Base-by-base conservation (phyloP, 106 monocot species). In the Xerophyta viscosa region DNA sequence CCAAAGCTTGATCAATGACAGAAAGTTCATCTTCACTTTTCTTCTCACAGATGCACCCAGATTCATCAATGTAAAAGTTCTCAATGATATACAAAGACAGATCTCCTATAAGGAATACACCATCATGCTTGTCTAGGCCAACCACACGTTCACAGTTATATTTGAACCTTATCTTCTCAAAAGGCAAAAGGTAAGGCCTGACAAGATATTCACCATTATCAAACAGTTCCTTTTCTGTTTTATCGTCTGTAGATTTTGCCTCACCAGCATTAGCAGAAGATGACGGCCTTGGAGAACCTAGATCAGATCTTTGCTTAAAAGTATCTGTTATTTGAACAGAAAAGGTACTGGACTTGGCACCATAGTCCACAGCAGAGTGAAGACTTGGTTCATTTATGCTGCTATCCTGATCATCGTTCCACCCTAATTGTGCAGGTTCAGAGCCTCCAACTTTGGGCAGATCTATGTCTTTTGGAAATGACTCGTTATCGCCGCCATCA, bases 61-160 rank as follows among this genome's bases (percentile, higher is more conserved):
- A 77, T 28, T 90, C 90, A 74, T 98, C 86, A 58, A 98, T 86
- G 64, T 79, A 98, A 42, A 90, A 98, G 69, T 98, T 98, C 48
- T 98, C 98, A 56, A 98, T 98, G 26, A 98, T 73, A 64, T 98
- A 98, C 23, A 98, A 67, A 31, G 79, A 83, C 20, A 82, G 65
- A 45, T 90, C 82, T 20, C 98, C 98, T 28, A 98, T 90, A 59
- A 98, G 79, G 69, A 98, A 98, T 71, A 98, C 86, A 41, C 98
- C 98, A 59, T 98, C 98, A 65, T 98, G 98, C 58, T 98, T 98
- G 65, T 98, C 98, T 27, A 98, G 65, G 39, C 98, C 98, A 20
- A 86, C 86, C 56, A 98, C 98, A 58, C 98, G 81, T 65, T 98
- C 98, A 72, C 90, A 98, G 58, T 98, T 98, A 58, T 98, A 98